Base-by-base conservation (phyloP, 1,284 basidiomycete species). In the Porogramme epimiltina region DNA sequence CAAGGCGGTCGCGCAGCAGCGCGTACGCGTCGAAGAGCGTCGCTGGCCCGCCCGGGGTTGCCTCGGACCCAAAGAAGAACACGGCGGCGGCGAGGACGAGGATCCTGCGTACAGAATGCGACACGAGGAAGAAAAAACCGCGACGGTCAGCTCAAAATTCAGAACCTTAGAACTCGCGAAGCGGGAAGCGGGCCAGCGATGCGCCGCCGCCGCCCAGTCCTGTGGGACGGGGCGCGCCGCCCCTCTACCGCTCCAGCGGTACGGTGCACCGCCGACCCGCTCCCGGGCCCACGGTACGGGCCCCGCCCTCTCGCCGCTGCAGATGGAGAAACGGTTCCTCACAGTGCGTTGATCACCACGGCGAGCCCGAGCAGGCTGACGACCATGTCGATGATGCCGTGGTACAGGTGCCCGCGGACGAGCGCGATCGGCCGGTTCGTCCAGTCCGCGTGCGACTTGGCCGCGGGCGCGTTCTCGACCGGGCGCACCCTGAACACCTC, bases 281-380 rank as follows among this genome's bases (percentile, higher is more conserved):
- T 6, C 6, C 28, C 28, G 28, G 28, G 8, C 13, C 28, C 28
- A 13, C 8, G 28, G 8, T 13, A 15, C 38, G 54, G 44, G 25
- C 31, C 20, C 31, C 11, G n/a, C 8, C 10, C n/a, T 39, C 18
- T 31, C 37, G 37, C 20, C n/a, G n/a, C 15, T 20, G 16, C 8
- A 20, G 37, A 39, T 9, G 40, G 22, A 16, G n/a, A 22, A 24
- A 36, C 13, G 41, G 33, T 31, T 9, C 33, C 70, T 51, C 59
- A 87, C 85, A 92, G 70, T 6, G 89, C 81, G 70, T 97, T 96
- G 68, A 95, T 94, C 18, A 89, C 75, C 11, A 95, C 84, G 0
- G 93, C 93, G 62, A 95, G 85, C 1, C 89, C 85, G 24, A 94
- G 73, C 22, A 95, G 71, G 62, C 78, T 85, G 33, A 74, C 62